Conservation (phyloP, 2,329 filamentous ascomycete genomes). For the Talaromyces sp. region DNA sequence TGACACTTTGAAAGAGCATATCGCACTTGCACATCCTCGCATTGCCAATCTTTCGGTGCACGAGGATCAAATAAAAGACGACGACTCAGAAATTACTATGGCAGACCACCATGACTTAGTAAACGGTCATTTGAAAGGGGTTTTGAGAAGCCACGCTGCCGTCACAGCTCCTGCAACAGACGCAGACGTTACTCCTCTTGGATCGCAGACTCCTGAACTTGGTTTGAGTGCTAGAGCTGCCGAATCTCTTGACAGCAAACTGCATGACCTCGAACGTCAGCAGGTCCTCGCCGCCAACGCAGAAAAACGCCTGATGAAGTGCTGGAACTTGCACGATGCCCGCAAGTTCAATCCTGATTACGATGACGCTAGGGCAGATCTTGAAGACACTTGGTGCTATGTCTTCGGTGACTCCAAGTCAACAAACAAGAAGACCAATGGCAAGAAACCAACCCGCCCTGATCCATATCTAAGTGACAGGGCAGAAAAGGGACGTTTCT, state of each 20-base stretch:
- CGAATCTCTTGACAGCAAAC: slow-evolving; percentile 20
- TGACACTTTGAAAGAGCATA: slow-evolving; percentile 33
- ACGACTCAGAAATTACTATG: slow-evolving; percentile 9
- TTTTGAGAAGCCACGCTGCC: background rate
- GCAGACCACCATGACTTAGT: slow-evolving; percentile 19
- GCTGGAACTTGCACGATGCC: slow-evolving; percentile 40
- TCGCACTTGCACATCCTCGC: slow-evolving; percentile 33
- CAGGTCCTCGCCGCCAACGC: slow-evolving; percentile 24
- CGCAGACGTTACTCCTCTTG: slow-evolving; percentile 19
- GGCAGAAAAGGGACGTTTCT: slow-evolving; percentile 34
- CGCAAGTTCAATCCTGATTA: slow-evolving; percentile 34
- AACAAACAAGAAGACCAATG: slow-evolving; percentile 29
- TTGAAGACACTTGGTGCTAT: slow-evolving; percentile 33
- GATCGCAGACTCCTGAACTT: slow-evolving; percentile 10
- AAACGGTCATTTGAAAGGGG: slow-evolving; percentile 11
- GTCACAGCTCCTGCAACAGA: slow-evolving; percentile 19
- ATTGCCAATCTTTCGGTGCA: slow-evolving; percentile 27
- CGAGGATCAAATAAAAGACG: slow-evolving; percentile 25
- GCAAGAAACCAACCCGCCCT: slow-evolving; percentile 27
- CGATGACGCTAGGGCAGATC: slow-evolving; percentile 28
- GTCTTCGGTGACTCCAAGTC: slow-evolving; percentile 32
- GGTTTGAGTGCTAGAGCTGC: background rate
- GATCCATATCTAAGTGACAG: slow-evolving; percentile 34
- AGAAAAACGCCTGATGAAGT: slow-evolving; percentile 31
- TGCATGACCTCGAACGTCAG: slow-evolving; percentile 25